Conservation (phyloP, 2,329 filamentous ascomycete species). For the Hypoxylon sp. region DNA sequence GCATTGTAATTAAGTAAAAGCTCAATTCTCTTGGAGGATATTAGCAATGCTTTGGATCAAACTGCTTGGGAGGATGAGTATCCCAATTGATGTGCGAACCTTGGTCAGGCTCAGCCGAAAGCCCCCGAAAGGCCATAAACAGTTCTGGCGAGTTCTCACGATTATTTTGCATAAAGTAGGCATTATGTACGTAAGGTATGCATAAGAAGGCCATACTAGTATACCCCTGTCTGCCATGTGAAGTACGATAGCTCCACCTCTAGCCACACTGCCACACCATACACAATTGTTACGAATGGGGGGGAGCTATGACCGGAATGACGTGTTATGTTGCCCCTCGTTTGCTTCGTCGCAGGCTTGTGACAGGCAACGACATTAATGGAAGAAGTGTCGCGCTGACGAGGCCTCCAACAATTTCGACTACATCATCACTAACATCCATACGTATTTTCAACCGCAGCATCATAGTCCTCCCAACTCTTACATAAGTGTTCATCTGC, state of each 20-base stretch:
- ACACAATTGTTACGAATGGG: background rate
- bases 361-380: slow-evolving; percentile 24
- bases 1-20: background rate
- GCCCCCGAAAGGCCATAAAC: too few relatives aligned
- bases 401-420: slow-evolving; percentile 28
- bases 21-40: background rate
- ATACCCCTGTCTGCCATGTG: slow-evolving; percentile 8
- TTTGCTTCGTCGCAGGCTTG: slow-evolving; percentile 34
- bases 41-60: background rate
- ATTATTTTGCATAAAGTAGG: background rate
- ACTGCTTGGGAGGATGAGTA: too few relatives aligned
- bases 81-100: too few relatives aligned
- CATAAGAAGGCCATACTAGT: background rate
- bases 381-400: slow-evolving; percentile 24
- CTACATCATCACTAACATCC: slow-evolving; percentile 1
- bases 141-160: too few relatives aligned
- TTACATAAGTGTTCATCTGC: slow-evolving; percentile 10
- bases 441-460: background rate
- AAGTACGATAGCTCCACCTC: background rate
- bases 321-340: slow-evolving; percentile 47
- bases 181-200: background rate
- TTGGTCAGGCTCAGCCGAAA: too few relatives aligned
- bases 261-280: slow-evolving; percentile 15
- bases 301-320: slow-evolving; percentile 36
- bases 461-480: slow-evolving; percentile 4